phyloP scores from a whole-genome alignment of 352 stramenopile species.

The Phytophthora nicotianae region DNA sequence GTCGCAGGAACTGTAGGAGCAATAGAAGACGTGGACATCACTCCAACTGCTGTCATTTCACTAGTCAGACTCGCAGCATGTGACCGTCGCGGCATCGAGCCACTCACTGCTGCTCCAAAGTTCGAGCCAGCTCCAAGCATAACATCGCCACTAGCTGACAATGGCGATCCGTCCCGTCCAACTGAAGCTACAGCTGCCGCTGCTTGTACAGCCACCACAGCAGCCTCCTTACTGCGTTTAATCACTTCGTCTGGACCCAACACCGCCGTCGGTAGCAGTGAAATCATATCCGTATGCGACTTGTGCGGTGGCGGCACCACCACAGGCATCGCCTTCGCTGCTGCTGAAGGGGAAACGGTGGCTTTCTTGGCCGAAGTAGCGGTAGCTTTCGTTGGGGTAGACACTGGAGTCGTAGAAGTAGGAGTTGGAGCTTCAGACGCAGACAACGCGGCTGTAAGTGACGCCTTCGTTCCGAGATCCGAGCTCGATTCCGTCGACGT shows the following conservation, averaged over 20 bases:
- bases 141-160: slow-evolving; percentile 55
- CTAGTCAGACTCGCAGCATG: slow-evolving; percentile 44
- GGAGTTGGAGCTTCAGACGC: slow-evolving; percentile 12
- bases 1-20: slow-evolving; percentile 12
- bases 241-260: slow-evolving; percentile 85
- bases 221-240: slow-evolving; percentile 84
- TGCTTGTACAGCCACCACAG: slow-evolving; percentile 74
- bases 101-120: slow-evolving; percentile 44
- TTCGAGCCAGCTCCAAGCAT: slow-evolving; percentile 55
- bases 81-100: slow-evolving; percentile 43
- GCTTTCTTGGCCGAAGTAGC: slow-evolving; percentile 30
- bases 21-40: slow-evolving; percentile 19
- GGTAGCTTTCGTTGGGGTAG: slow-evolving; percentile 24
- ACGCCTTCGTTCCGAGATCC: slow-evolving; percentile 36
- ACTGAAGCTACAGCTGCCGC: slow-evolving; percentile 67
- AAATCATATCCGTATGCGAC: slow-evolving; percentile 78
- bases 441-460: slow-evolving; percentile 34
- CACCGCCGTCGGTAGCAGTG: slow-evolving; percentile 52
- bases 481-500: slow-evolving; percentile 13
- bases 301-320: slow-evolving; percentile 72
- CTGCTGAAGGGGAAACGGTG: slow-evolving; percentile 16
- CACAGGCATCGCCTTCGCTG: slow-evolving; percentile 32
- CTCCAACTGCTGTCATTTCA: slow-evolving; percentile 28
- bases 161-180: slow-evolving; percentile 47
- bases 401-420: slow-evolving; percentile 1